phyloP scores from a whole-genome alignment of 805 yeast genomes.

The Candida sphagnicola region DNA sequence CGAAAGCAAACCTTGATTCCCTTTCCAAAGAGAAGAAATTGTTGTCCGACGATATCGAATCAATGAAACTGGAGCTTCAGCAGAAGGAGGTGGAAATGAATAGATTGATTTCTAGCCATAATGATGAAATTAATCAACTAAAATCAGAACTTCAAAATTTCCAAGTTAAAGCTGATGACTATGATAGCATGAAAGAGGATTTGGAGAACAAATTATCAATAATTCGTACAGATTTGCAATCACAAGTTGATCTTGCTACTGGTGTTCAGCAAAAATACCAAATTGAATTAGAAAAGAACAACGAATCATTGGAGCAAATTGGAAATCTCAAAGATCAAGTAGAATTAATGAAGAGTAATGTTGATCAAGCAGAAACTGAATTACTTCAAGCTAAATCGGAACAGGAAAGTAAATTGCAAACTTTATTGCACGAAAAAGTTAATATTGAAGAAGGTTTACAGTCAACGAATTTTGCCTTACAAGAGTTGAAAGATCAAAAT shows the following conservation, averaged over 20 bases:
- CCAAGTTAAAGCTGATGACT: slow-evolving; percentile 28
- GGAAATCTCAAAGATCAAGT: slow-evolving; percentile 14
- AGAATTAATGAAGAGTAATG: slow-evolving; percentile 8
- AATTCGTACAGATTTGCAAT: slow-evolving; percentile 25
- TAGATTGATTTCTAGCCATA: slow-evolving; percentile 14
- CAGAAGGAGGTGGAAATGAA: slow-evolving; percentile 20
- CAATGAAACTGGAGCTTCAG: slow-evolving; percentile 17
- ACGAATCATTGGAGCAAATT: slow-evolving; percentile 40
- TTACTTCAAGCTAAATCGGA: slow-evolving; percentile 5
- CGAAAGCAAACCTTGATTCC: slow-evolving; percentile 16
- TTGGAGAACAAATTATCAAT: slow-evolving; percentile 26
- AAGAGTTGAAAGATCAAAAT: slow-evolving; percentile 66
- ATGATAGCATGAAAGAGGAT: slow-evolving; percentile 29
- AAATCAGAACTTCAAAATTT: slow-evolving; percentile 19
- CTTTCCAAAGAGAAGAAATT: slow-evolving; percentile 22
- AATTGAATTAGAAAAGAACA: slow-evolving; percentile 51
- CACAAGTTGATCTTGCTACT: slow-evolving; percentile 44
- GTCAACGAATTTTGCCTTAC: slow-evolving; percentile 40
- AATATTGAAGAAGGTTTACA: slow-evolving; percentile 33
- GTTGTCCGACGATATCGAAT: slow-evolving; percentile 16
- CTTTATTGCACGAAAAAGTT: slow-evolving; percentile 17
- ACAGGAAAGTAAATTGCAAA: slow-evolving; percentile 13
- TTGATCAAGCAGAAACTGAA: slow-evolving; percentile 9
- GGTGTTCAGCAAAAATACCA: slow-evolving; percentile 55
- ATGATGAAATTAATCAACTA: slow-evolving; percentile 22